Evolutionary conservation across 495 filamentous ascomycete species (phyloP).

Genomic region (Podospora australis): DNA sequence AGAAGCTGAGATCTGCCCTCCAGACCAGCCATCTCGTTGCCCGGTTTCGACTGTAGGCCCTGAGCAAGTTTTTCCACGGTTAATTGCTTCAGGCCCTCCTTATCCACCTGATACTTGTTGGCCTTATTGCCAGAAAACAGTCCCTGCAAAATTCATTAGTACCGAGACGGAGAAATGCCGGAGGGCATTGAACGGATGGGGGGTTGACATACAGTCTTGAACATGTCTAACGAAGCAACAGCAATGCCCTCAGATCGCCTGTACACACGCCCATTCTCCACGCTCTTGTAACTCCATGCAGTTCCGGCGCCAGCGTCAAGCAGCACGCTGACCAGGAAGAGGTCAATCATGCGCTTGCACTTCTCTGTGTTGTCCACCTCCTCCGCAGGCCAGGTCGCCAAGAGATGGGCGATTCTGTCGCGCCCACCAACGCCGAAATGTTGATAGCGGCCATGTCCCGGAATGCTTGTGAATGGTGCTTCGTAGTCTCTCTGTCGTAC

Average conservation of each 20-base stretch:
- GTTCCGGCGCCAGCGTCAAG: conserved; percentile 84
- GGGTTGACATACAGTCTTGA: conserved; percentile 54
- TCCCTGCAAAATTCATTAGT: conserved; percentile 41
- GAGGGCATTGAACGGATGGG: too few relatives aligned
- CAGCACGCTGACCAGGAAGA: conserved; percentile 85
- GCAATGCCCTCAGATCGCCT: conserved; percentile 87
- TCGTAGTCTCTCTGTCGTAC: conserved; percentile 74
- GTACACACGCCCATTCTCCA: conserved; percentile 80
- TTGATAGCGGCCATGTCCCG: conserved; percentile 82
- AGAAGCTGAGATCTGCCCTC: conserved; percentile 81
- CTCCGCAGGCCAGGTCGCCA: conserved; percentile 54
- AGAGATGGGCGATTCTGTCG: conserved; percentile 67
- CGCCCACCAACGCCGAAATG: conserved; percentile 82
- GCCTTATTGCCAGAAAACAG: conserved; percentile 76
- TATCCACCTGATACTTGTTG: conserved; percentile 87
- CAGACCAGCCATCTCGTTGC: conserved; percentile 79
- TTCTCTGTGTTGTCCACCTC: conserved; percentile 63
- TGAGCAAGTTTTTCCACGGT: conserved; percentile 66
- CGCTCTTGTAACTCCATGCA: conserved; percentile 81
- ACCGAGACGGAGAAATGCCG: background rate
- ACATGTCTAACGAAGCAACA: conserved; percentile 95
- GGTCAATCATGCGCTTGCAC: conserved; percentile 70
- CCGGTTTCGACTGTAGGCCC: conserved; percentile 75
- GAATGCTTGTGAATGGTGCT: conserved; percentile 77
- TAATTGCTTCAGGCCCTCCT: conserved; percentile 66